These are phyloP conservation scores for Tetrapyrgos nigripes DNA, from an alignment of 1,284 basidiomycete genomes.

Conservation along the genomic window DNA sequence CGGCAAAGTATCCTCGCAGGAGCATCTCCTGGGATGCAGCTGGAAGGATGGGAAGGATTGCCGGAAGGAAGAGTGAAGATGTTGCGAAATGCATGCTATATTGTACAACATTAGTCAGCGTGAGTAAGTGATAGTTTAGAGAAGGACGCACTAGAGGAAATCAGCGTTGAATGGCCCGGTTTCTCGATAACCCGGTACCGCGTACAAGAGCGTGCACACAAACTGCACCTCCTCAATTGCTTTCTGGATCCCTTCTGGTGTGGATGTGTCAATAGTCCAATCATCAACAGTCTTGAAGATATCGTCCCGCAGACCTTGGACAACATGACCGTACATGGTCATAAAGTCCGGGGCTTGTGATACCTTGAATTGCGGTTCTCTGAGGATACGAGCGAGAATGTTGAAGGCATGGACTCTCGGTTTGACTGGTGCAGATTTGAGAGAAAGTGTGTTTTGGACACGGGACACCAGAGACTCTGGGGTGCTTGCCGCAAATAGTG, in stretches of 20 bases:
- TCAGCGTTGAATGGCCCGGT: conserved; percentile 46
- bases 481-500: not conserved
- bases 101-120: not conserved
- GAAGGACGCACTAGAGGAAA: conserved; percentile 51
- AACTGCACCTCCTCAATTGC: conserved; percentile 57
- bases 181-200: conserved; percentile 45
- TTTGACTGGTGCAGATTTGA: conserved; percentile 20
- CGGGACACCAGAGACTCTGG: conserved; percentile 17
- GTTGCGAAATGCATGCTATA: conserved; percentile 61
- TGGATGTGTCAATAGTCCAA: conserved; percentile 50
- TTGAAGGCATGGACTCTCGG: conserved; percentile 46
- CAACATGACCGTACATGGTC: conserved; percentile 33
- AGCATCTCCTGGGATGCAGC: conserved; percentile 45
- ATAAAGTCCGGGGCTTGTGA: conserved; percentile 24
- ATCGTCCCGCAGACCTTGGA: conserved; percentile 25
- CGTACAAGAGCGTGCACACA: conserved; percentile 48
- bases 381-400: conserved; percentile 50
- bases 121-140: not conserved
- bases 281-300: conserved; percentile 49
- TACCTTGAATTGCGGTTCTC: conserved; percentile 43
- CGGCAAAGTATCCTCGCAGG: conserved; percentile 49
- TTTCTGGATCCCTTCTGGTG: conserved; percentile 40
- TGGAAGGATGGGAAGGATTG: conserved; percentile 43
- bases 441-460: conserved; percentile 28
- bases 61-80: conserved; percentile 57